These are phyloP conservation scores for Cetradonia linearis DNA, from an alignment of 495 filamentous ascomycete genomes.

Conservation along the genomic window DNA sequence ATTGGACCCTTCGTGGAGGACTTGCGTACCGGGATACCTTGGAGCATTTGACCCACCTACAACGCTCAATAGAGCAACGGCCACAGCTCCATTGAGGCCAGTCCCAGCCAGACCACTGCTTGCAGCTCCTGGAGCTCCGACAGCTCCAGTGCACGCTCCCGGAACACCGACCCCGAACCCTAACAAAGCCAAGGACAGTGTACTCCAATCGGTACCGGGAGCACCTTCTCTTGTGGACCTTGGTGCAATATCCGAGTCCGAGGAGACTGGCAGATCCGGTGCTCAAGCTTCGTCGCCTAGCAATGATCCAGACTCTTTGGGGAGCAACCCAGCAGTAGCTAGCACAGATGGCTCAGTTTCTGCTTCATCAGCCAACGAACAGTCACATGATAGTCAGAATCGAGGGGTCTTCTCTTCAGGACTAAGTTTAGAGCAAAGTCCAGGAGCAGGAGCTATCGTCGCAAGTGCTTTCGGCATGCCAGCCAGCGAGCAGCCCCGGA, in stretches of 20 bases:
- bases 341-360: neutral
- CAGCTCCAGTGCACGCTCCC: neutral
- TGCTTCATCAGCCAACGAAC: neutral
- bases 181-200: neutral
- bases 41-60: neutral
- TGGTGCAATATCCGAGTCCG: neutral
- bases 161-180: neutral
- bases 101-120: neutral
- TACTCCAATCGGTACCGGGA: neutral
- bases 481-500: neutral
- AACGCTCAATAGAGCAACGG: slow-evolving; percentile 3
- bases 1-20: neutral
- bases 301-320: neutral
- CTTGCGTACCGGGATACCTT: neutral
- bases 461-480: neutral
- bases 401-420: neutral
- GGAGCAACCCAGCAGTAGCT: neutral
- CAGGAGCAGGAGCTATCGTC: neutral
- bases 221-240: neutral
- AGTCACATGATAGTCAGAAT: neutral
- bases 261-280: neutral
- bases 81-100: neutral
- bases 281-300: neutral
- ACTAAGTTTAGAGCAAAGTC: neutral
- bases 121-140: neutral